These are phyloP conservation scores for Ophiocordyceps robertsii DNA, from an alignment of 2,329 filamentous ascomycete genomes.

Conservation along the genomic window DNA sequence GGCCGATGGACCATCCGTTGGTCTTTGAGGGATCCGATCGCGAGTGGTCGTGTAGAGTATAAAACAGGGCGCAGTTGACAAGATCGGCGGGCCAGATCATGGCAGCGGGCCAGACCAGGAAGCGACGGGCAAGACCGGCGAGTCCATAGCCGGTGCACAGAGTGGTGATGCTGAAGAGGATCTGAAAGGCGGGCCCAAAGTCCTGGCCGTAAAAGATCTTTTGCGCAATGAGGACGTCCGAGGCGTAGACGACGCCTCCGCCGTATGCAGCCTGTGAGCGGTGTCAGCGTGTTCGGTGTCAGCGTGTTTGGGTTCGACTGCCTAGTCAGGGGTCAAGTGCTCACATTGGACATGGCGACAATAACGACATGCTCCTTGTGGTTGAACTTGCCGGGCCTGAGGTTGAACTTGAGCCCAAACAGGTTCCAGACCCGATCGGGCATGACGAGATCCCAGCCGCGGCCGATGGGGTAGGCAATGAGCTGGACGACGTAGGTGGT, in stretches of 20 bases:
- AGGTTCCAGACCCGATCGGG: slow-evolving; percentile 37
- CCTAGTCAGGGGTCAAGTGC: slow-evolving; percentile 7
- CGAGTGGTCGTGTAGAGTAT: slow-evolving; percentile 31
- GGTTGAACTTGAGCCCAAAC: slow-evolving; percentile 39
- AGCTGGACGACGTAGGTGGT: slow-evolving; percentile 51
- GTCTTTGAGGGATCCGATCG: slow-evolving; percentile 33
- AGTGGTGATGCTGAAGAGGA: slow-evolving; percentile 39
- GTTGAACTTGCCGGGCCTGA: slow-evolving; percentile 45
- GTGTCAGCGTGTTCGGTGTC: neutral
- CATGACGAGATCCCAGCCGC: slow-evolving; percentile 40
- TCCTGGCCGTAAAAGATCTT: slow-evolving; percentile 43
- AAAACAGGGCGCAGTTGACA: slow-evolving; percentile 38
- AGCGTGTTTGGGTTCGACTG: neutral
- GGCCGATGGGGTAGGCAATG: slow-evolving; percentile 44
- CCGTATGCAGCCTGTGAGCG: slow-evolving; percentile 37
- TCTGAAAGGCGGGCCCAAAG: slow-evolving; percentile 39
- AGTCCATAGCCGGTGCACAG: slow-evolving; percentile 44
- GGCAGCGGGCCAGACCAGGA: slow-evolving; percentile 38
- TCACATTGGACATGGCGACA: slow-evolving; percentile 50
- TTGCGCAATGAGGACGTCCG: slow-evolving; percentile 34
- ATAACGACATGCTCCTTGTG: slow-evolving; percentile 49
- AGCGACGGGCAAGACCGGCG: slow-evolving; percentile 38
- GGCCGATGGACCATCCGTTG: slow-evolving; percentile 49
- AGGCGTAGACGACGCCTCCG: slow-evolving; percentile 43
- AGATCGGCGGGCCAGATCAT: slow-evolving; percentile 46